Evolutionary conservation across 2,329 filamentous ascomycete species (phyloP), one percentile per base, ranked within the genome.

Genomic region (Fusarium musae): DNA sequence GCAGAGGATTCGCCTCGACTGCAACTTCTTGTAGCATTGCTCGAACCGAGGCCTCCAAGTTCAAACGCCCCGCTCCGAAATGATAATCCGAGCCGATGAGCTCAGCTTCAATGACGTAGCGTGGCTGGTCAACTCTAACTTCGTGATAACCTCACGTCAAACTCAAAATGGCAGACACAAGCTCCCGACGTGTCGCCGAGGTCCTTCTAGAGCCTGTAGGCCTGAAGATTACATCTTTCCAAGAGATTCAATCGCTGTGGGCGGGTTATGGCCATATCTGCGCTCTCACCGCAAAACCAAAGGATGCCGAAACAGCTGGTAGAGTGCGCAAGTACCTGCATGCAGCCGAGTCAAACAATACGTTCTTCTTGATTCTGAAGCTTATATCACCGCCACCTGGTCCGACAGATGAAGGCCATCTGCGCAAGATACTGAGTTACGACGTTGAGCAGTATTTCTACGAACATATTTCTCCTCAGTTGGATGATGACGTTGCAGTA

Each of bases 371-470:
- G 40, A 85, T 92, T 16, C 79, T 92, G 11, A 92, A 92, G 76
- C 83, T 90, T 59, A 89, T 92, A 43, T 85, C 85, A 0, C 89
- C 89, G 1, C 75, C 79, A 43, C 59, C 66, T 36, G 69, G 59
- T 0, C 50, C 59, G 1, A 74, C 81, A 6, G 87, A 91, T 42
- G 90, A 92, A 75, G 89, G 90, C 1, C 90, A 93, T 71, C 74
- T 89, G 1, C 86, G 91, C 11, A 93, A 93, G 76, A 86, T 93
- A 66, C 79, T 92, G 34, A 92, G 89, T 76, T 93, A 93, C 72
- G 85, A 90, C 50, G 89, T 92, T 7, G 91, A 93, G 79, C 90
- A 91, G 75, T 87, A 87, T 72, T 93, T 93, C 72, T 93, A 93
- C 77, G 82, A 82, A 4, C 78, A 86, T 5, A 79, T 93, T 16